These are phyloP conservation scores for Platismatia glauca DNA, from an alignment of 495 filamentous ascomycete species.

Conservation along the genomic window DNA sequence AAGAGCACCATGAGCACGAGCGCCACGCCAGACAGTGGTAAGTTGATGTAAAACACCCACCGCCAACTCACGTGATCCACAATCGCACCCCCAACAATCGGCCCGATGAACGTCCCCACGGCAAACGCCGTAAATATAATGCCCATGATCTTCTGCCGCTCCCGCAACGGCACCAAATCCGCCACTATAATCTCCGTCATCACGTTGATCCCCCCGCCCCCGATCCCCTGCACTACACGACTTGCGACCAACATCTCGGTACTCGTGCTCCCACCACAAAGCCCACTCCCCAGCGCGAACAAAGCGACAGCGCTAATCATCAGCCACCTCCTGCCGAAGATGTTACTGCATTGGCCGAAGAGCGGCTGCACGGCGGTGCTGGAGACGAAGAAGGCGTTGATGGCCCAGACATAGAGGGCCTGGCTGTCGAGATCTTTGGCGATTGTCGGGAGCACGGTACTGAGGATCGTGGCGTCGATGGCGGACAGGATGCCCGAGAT, in stretches of 20 bases:
- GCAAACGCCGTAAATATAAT: not conserved
- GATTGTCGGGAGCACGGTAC: not conserved
- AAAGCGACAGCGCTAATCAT: not conserved
- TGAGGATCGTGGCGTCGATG: not conserved
- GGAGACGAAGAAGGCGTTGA: not conserved
- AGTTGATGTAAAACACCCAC: not conserved
- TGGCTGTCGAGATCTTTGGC: not conserved
- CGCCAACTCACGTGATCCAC: not conserved
- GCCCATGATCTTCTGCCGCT: not conserved
- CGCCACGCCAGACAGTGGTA: not conserved
- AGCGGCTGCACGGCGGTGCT: not conserved
- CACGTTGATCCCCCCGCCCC: not conserved
- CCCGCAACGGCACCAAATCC: not conserved
- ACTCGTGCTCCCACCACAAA: not conserved
- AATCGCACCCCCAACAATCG: not conserved
- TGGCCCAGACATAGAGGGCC: not conserved
- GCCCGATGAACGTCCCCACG: not conserved
- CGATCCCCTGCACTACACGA: not conserved
- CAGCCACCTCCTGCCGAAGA: not conserved
- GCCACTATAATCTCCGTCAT: not conserved
- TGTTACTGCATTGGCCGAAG: not conserved
- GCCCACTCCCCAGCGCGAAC: not conserved
- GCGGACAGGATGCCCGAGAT: not conserved
- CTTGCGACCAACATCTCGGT: not conserved
- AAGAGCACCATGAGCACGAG: not conserved